Conservation (phyloP, 352 stramenopile species). For the Globisporangium middletonii region DNA sequence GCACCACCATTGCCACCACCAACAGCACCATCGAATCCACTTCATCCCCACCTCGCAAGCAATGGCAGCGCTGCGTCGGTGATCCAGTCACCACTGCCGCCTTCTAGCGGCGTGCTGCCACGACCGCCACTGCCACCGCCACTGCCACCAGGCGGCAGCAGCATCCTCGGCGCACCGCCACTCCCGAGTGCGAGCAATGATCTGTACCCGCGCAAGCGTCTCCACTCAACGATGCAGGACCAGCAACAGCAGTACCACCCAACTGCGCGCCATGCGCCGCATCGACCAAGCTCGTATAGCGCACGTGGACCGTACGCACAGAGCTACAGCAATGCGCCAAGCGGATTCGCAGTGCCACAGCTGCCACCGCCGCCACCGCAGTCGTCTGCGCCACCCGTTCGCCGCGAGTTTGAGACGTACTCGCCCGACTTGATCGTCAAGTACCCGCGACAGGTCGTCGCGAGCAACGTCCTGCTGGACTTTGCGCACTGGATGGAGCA, state of each 20-base stretch:
- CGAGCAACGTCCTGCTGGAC: conserved; percentile 63
- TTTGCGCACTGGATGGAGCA: conserved; percentile 66
- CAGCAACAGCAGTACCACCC: conserved; percentile 4
- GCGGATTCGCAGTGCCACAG: background rate
- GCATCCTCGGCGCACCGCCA: conserved; percentile 1
- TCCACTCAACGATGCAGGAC: conserved; percentile 24
- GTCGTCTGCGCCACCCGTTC: background rate
- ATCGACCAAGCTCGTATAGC: background rate
- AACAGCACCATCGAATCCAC: background rate
- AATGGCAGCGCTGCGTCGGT: background rate
- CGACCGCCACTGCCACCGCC: background rate
- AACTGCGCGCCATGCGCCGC: background rate
- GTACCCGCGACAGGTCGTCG: conserved; percentile 51
- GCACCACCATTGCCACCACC: conserved; percentile 6
- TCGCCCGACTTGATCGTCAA: conserved; percentile 57
- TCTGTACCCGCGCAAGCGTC: conserved; percentile 17
- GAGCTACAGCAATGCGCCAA: conserved; percentile 4
- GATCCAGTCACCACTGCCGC: background rate
- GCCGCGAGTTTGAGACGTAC: conserved; percentile 38
- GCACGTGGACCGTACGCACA: conserved; percentile 1
- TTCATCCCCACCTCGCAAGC: background rate
- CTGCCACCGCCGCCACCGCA: background rate
- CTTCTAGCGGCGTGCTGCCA: too few species aligned
- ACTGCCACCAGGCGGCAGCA: conserved; percentile 4
- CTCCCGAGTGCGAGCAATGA: conserved; percentile 2